phyloP scores from a whole-genome alignment of 805 yeast genomes.

The Wickerhamomyces hampshirensis region DNA sequence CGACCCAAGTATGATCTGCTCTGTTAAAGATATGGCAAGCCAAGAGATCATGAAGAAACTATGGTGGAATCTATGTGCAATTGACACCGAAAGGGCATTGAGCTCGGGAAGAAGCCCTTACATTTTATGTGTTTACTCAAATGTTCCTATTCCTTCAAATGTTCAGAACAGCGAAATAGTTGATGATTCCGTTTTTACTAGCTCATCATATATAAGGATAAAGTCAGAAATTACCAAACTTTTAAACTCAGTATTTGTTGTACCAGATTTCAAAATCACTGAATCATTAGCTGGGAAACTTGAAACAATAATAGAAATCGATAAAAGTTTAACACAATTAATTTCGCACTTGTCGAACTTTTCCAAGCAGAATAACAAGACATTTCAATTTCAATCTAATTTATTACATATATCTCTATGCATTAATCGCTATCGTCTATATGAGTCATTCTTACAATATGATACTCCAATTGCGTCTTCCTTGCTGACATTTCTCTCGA shows the following conservation, averaged over 20 bases:
- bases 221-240: constrained; percentile 5
- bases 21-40: background rate
- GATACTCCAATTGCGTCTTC: constrained; percentile 7
- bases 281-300: constrained; percentile 2
- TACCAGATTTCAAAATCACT: background rate
- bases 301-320: constrained; percentile 2
- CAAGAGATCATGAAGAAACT: constrained; percentile 5
- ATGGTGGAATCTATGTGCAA: constrained; percentile 13
- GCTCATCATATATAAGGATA: background rate
- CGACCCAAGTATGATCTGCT: constrained; percentile 1
- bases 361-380: constrained; percentile 5
- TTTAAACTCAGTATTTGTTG: constrained; percentile 3
- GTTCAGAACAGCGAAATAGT: background rate
- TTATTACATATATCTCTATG: constrained; percentile 4
- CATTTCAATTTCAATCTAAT: constrained; percentile 5
- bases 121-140: constrained; percentile 7
- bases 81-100: constrained; percentile 12
- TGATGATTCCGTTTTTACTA: background rate
- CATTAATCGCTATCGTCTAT: constrained; percentile 10
- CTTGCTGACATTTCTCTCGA: constrained; percentile 3
- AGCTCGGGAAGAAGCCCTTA: constrained; percentile 6
- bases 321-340: background rate
- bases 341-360: background rate
- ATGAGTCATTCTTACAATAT: constrained; percentile 20
- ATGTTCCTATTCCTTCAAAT: constrained; percentile 6